Base-by-base conservation (phyloP, 306 rosid species). In the Rosa lucieae region DNA sequence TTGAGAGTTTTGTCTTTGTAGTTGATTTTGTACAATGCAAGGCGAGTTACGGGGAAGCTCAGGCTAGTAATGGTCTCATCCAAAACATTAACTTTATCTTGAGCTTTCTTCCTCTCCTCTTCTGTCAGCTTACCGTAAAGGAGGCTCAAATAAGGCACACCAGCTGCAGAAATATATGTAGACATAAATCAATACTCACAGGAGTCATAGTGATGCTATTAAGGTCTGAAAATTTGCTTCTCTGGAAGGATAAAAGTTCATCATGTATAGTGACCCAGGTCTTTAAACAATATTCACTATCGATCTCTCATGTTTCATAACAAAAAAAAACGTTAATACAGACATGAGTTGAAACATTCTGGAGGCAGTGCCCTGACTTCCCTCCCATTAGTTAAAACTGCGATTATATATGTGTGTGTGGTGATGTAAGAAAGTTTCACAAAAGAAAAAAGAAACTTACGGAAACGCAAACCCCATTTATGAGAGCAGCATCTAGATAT, bases 131-230 rank as follows among this genome's bases (percentile, higher is more conserved):
- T 87, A 37, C 74, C 88, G 77, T 93, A 93, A 5, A 93, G 85
- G 53, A 93, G 82, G 87, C 97, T 90, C 83, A 93, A n/a, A 81
- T 90, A 95, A 2, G 96, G 98, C 91, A 90, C 86, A 80, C 86
- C 89, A 55, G 89, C 95, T 91, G 88, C 81, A 40, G 51, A 47
- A 10, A 47, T 5, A 47, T 10, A 29, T 11, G 11, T 1, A 21
- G 4, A 47, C 51, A 47, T 42, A 42, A 47, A 23, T n/a, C 67
- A 42, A 42, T 5, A 5, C 6, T 42, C 44, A 42, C 7, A 29
- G 32, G 32, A 29, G 32, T 29, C 32, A 29, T 29, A 29, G 32
- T 29, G 32, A 1, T 29, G 32, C 32, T 29, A 29, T 29, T 29
- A 29, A 29, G 32, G 32, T 29, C 32, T 29, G 32, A 29, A 29